Conservation (phyloP, 139 green algal species). For the Picocystis salinarum region DNA sequence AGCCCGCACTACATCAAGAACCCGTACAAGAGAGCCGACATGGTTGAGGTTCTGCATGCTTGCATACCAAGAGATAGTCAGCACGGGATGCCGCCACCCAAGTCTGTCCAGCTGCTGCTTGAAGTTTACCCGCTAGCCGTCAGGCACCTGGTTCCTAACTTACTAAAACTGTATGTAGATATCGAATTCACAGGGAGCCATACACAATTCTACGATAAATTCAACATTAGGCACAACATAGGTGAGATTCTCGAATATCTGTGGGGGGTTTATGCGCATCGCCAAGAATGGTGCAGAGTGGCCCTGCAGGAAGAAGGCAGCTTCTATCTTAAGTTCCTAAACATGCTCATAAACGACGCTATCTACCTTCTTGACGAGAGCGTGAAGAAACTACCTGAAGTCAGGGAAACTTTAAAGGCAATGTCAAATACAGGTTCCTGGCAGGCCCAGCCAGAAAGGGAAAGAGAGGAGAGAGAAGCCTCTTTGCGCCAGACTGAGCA, state of each 20-base stretch:
- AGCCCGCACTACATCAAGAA: conserved; percentile 47
- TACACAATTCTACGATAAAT: conserved; percentile 85
- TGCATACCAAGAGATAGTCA: conserved; percentile 16
- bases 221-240: conserved; percentile 58
- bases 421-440: conserved; percentile 40
- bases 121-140: conserved; percentile 62
- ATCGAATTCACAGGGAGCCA: conserved; percentile 24
- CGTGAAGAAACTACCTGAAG: conserved; percentile 59
- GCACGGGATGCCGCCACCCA: background rate
- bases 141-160: conserved; percentile 43
- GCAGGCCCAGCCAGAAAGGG: conserved; percentile 8
- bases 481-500: conserved; percentile 4
- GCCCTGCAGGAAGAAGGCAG: no score
- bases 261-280: conserved; percentile 50
- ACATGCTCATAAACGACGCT: conserved; percentile 83
- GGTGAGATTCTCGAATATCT: conserved; percentile 69
- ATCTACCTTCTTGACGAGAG: conserved; percentile 70
- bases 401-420: conserved; percentile 13
- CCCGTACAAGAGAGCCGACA: conserved; percentile 59
- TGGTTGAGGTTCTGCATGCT: conserved; percentile 53
- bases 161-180: conserved; percentile 77
- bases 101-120: conserved; percentile 34
- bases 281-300: conserved; percentile 20
- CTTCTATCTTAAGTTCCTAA: conserved; percentile 59
- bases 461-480: conserved; percentile 1